Conservation (phyloP, 306 rosid species). For the Mucuna pruriens region DNA sequence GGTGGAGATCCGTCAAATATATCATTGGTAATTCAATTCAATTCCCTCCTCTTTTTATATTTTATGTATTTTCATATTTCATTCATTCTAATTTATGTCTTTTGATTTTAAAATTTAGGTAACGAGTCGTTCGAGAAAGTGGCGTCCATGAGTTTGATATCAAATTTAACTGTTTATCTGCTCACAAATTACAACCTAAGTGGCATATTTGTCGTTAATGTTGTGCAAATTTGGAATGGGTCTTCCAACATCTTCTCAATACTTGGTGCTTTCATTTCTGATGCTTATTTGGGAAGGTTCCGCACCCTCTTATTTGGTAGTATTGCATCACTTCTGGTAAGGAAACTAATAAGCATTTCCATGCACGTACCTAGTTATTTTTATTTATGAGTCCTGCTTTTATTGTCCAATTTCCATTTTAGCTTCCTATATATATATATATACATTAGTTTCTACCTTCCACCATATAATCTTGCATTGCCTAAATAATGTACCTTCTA, state of each 20-base stretch:
- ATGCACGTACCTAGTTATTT: neutral
- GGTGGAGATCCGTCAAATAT: conserved; percentile 42
- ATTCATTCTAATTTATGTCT: neutral
- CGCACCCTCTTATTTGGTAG: conserved; percentile 70
- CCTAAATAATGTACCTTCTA: neutral
- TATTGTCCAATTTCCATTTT: neutral
- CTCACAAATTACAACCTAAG: conserved; percentile 59
- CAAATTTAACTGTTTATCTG: conserved; percentile 67
- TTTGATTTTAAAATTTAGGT: conserved; percentile 38
- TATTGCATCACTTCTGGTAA: conserved; percentile 73
- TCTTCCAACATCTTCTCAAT: conserved; percentile 67
- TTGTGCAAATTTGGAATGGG: conserved; percentile 79
- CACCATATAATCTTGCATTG: neutral
- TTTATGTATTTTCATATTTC: too few species aligned
- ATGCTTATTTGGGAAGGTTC: conserved; percentile 78
- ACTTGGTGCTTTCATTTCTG: conserved; percentile 76
- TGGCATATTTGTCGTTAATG: conserved; percentile 60
- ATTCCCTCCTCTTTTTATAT: too few species aligned
- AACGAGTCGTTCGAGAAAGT: conserved; percentile 89
- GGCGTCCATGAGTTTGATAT: conserved; percentile 85
- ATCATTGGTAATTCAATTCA: conserved; percentile 15
- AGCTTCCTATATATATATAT: neutral
- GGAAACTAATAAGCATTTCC: conserved; percentile 31
- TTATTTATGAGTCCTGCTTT: neutral
- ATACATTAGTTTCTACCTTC: neutral